Base-by-base conservation (phyloP, 1,284 basidiomycete genomes). In the Ceratobasidium sp. region DNA sequence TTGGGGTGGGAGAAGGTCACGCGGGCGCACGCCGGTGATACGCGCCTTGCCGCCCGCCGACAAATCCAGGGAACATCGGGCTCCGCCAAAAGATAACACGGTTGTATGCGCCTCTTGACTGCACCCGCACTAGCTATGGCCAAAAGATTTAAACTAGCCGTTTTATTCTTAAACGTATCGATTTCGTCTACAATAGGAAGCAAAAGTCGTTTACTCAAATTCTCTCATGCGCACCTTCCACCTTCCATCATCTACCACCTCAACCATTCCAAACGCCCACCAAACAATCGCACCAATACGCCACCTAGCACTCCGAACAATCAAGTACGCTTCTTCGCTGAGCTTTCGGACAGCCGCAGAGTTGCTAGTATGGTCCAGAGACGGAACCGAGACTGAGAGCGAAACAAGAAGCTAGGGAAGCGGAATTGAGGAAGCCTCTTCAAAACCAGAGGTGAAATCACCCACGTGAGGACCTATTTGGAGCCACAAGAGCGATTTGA, bases 381-480 rank as follows among this genome's bases (percentile, higher is more conserved):
- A 67, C 28, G 50, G 26, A 16, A 67, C 55, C 13, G 47, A 43
- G 26, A 67, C 54, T 13, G 64, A 50, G 38, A 67, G 30, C 50
- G 32, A 26, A 21, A 67, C 49, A 1, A 23, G 49, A 2, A 67
- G 38, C 21, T 52, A 41, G 6, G 63, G 35, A 30, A 50, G 47
- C 13, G 50, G 23, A 14, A 67, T 67, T 5, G 64, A 67, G 7
- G 64, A 54, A 1, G 80, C 81, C 14, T 80, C 75, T 1, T 77
- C 77, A 62, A 85, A 75, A 0, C 82, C 82, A 0, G 80, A 87
- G 0, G 90, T 86, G 81, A 94, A 94, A 2, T 91, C 92, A 77
- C 94, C 92, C 81, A 94, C 91, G 81, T 94, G 92, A 82, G 92
- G 91, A 32, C 88, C 71, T 55, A 18, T 9, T n/a, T 49, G 46